Conservation (phyloP, 495 filamentous ascomycete species). For the Neurospora tetraspora region DNA sequence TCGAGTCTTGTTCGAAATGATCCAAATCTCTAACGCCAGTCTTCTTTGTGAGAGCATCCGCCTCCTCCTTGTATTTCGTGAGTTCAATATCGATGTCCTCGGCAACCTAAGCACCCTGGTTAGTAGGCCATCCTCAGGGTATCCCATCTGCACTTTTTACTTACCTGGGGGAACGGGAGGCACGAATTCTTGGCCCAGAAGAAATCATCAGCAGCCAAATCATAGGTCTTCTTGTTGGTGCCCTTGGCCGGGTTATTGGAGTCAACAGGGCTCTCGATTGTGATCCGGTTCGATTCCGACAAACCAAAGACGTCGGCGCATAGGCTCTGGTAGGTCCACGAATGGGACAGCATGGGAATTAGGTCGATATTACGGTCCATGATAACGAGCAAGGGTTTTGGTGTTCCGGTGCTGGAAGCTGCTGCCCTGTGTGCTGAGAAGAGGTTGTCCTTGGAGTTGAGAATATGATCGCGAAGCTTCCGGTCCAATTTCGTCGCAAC, state of each 20-base stretch:
- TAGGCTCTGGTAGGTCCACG: constrained; percentile 96
- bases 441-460: constrained; percentile 94
- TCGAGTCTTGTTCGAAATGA: constrained; percentile 82
- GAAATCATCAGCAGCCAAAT: constrained; percentile 84
- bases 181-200: constrained; percentile 97
- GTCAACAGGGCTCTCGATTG: constrained; percentile 71
- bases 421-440: constrained; percentile 48
- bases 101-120: constrained; percentile 10
- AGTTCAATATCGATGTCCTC: constrained; percentile 57
- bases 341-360: constrained; percentile 97
- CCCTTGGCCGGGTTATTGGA: constrained; percentile 62
- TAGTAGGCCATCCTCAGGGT: neutral
- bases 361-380: constrained; percentile 93
- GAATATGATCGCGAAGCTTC: constrained; percentile 89
- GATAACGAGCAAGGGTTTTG: constrained; percentile 76
- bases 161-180: constrained; percentile 84
- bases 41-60: constrained; percentile 87
- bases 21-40: constrained; percentile 90
- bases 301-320: constrained; percentile 76
- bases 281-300: constrained; percentile 76
- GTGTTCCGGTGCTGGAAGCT: constrained; percentile 38
- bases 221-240: constrained; percentile 73
- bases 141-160: neutral
- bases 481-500: constrained; percentile 89
- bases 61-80: constrained; percentile 90